These are phyloP conservation scores for Nakazawaea sp. DNA, from an alignment of 805 yeast genomes.

Conservation along the genomic window DNA sequence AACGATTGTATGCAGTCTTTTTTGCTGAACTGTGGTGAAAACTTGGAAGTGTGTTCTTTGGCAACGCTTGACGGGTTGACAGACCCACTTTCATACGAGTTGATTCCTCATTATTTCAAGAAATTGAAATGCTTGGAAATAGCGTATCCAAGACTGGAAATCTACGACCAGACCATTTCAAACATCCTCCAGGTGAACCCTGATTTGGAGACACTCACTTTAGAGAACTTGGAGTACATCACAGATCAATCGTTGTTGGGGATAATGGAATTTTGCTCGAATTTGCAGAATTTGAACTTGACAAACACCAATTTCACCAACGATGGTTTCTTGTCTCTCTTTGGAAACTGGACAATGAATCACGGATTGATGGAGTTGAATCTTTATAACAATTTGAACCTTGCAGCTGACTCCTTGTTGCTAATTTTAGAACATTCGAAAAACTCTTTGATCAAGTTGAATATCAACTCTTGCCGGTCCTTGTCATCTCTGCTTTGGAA, in stretches of 20 bases:
- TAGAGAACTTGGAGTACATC: conserved; percentile 70
- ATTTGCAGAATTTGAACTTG: conserved; percentile 4
- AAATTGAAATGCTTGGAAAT: conserved; percentile 54
- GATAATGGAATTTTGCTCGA: conserved; percentile 14
- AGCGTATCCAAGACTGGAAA: conserved; percentile 61
- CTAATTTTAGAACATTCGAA: conserved; percentile 59
- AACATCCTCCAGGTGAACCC: conserved; percentile 60
- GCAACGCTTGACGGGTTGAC: conserved; percentile 69
- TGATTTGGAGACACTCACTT: conserved; percentile 44
- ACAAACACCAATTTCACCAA: conserved; percentile 16
- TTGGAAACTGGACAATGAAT: conserved; percentile 47
- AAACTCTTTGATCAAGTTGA: conserved; percentile 59
- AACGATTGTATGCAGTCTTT: conserved; percentile 58
- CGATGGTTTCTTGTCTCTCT: conserved; percentile 55
- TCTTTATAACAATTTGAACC: conserved; percentile 56
- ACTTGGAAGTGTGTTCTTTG: conserved; percentile 50
- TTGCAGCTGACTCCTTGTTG: conserved; percentile 57
- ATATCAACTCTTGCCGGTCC: conserved; percentile 64
- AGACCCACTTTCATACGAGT: conserved; percentile 47
- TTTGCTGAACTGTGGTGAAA: conserved; percentile 52
- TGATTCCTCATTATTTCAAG: conserved; percentile 57
- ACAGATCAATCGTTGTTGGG: conserved; percentile 49
- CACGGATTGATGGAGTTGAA: conserved; percentile 56
- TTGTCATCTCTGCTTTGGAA: conserved; percentile 40
- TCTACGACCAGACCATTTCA: conserved; percentile 61